Evolutionary conservation across 192 early-diverging fungal genomes (phyloP).

Genomic region (Mortierella claussenii): DNA sequence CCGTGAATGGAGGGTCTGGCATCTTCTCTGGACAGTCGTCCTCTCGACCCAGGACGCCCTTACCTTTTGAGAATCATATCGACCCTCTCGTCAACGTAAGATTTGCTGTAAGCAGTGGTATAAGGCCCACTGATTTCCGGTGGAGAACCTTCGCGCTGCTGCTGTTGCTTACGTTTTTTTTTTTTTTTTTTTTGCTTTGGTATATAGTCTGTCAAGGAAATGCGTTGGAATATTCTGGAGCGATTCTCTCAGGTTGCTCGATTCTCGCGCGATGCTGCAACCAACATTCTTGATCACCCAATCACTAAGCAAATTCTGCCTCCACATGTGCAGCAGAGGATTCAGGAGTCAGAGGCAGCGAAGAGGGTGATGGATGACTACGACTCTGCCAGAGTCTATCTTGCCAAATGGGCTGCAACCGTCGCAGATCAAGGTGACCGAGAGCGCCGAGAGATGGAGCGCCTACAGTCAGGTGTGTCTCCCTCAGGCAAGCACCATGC

Average conservation of each 20-base stretch:
- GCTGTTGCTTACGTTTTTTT: background rate
- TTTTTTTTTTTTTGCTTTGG: constrained; percentile 1
- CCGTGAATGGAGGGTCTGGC: background rate
- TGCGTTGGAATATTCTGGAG: constrained; percentile 80
- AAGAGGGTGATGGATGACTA: constrained; percentile 78
- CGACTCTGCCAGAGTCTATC: constrained; percentile 79
- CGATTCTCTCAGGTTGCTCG: constrained; percentile 79
- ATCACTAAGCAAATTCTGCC: constrained; percentile 65
- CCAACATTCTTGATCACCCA: constrained; percentile 63
- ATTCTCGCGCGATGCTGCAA: constrained; percentile 74
- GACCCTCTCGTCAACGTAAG: constrained; percentile 54
- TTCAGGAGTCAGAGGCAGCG: constrained; percentile 65
- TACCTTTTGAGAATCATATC: constrained; percentile 37
- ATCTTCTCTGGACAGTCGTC: background rate
- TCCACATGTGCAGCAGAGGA: constrained; percentile 61
- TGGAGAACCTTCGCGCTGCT: too few relatives aligned
- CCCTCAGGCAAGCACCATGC: background rate
- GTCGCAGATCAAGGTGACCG: constrained; percentile 53
- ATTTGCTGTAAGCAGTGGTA: background rate
- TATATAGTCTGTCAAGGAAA: constrained; percentile 71
- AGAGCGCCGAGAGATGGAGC: constrained; percentile 47
- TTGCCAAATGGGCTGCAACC: constrained; percentile 82
- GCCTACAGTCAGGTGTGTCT: constrained; percentile 9
- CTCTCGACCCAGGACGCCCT: constrained; percentile 31
- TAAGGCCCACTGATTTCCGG: too few relatives aligned